phyloP scores from a whole-genome alignment of 1,139 yeast genomes.

The Pichia sp. region DNA sequence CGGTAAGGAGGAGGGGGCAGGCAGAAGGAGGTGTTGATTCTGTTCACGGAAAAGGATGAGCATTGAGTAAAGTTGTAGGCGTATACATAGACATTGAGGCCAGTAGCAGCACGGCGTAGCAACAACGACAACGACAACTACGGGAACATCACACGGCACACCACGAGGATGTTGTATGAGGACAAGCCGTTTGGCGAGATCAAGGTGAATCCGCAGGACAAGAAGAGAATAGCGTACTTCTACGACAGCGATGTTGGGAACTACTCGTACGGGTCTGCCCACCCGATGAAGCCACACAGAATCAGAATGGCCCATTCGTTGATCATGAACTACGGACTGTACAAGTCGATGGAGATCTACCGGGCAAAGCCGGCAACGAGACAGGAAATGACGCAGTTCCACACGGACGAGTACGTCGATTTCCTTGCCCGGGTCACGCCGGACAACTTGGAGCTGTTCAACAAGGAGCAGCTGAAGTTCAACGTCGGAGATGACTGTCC shows the following conservation, averaged over 20 bases:
- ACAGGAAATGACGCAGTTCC: constrained; percentile 98
- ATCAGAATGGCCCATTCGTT: constrained; percentile 98
- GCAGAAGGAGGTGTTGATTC: not conserved
- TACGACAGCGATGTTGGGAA: constrained; percentile 89
- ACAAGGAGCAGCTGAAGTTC: constrained; percentile 87
- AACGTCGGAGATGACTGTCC: constrained; percentile 98
- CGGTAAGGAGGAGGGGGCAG: not conserved
- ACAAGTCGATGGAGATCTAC: constrained; percentile 95
- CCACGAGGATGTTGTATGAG: constrained; percentile 33
- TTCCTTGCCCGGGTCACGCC: constrained; percentile 91
- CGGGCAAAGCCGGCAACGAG: constrained; percentile 95
- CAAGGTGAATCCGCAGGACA: constrained; percentile 52
- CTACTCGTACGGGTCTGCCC: constrained; percentile 97
- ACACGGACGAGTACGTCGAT: constrained; percentile 95
- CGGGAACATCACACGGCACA: no score
- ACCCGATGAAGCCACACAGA: constrained; percentile 98
- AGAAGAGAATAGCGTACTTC: constrained; percentile 62
- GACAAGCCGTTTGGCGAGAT: constrained; percentile 58
- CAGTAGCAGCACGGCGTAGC: no score
- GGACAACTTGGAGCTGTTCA: constrained; percentile 85
- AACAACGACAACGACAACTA: not conserved
- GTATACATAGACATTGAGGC: no score
- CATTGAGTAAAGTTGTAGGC: not conserved
- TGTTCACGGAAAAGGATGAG: not conserved
- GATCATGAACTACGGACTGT: constrained; percentile 94